Conservation (phyloP, 805 yeast genomes). For the Blastobotrys terrestris region DNA sequence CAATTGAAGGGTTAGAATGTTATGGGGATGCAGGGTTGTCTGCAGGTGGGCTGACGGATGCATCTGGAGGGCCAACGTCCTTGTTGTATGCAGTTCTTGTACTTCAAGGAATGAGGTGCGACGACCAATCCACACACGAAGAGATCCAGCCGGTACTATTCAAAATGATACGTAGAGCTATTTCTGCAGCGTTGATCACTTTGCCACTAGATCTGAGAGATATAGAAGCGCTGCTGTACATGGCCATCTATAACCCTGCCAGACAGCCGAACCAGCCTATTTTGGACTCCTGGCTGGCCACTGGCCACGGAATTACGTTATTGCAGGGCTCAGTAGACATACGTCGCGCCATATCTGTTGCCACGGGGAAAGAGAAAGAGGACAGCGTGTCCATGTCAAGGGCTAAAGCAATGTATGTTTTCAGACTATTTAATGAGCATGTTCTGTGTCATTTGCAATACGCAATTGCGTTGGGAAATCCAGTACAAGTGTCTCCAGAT, state of each 20-base stretch:
- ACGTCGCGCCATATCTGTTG: neutral
- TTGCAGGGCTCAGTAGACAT: constrained; percentile 36
- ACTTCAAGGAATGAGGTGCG: constrained; percentile 35
- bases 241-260: constrained; percentile 48
- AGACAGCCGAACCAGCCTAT: constrained; percentile 49
- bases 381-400: constrained; percentile 10
- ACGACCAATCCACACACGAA: constrained; percentile 44
- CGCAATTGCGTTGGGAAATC: constrained; percentile 45
- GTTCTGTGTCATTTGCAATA: constrained; percentile 47
- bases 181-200: constrained; percentile 44
- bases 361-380: neutral
- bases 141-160: constrained; percentile 44
- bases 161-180: constrained; percentile 43
- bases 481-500: constrained; percentile 36
- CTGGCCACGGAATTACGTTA: constrained; percentile 47
- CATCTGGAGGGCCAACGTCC: constrained; percentile 6
- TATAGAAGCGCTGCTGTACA: constrained; percentile 52
- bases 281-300: constrained; percentile 47
- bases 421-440: constrained; percentile 48
- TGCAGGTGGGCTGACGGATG: constrained; percentile 43
- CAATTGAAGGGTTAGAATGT: neutral
- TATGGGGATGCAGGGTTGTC: constrained; percentile 42
- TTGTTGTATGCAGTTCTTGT: constrained; percentile 12
- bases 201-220: constrained; percentile 54
- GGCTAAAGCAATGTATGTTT: constrained; percentile 42